Evolutionary conservation across 805 yeast genomes (phyloP).

Genomic region (Candida gorgasii): DNA sequence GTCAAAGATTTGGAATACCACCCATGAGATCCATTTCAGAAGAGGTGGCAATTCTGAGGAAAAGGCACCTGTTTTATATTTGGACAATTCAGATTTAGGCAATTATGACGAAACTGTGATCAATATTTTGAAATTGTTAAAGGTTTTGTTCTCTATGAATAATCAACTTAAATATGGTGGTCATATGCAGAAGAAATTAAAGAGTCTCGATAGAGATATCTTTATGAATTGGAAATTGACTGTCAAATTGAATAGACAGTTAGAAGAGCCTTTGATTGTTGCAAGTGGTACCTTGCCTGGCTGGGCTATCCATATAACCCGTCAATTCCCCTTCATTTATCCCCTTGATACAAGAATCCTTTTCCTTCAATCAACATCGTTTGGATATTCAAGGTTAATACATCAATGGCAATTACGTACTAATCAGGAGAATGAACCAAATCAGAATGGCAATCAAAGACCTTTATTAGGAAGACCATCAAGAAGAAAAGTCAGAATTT

Average conservation of each 20-base stretch:
- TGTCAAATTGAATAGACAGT: slow-evolving; percentile 80
- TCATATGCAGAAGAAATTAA: too few species aligned
- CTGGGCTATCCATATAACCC: slow-evolving; percentile 78
- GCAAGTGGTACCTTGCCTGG: slow-evolving; percentile 84
- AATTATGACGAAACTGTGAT: slow-evolving; percentile 31
- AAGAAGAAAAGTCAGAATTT: slow-evolving; percentile 76
- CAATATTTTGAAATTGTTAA: slow-evolving; percentile 50
- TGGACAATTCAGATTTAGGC: slow-evolving; percentile 17
- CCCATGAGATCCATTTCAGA: slow-evolving; percentile 34
- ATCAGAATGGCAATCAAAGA: slow-evolving; percentile 15
- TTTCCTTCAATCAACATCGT: slow-evolving; percentile 83
- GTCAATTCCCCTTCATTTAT: slow-evolving; percentile 75
- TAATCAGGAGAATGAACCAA: slow-evolving; percentile 28
- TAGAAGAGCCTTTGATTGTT: slow-evolving; percentile 86
- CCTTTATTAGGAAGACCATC: slow-evolving; percentile 72
- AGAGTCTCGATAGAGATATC: too few species aligned
- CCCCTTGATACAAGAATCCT: slow-evolving; percentile 79
- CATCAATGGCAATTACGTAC: slow-evolving; percentile 68
- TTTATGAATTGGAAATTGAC: slow-evolving; percentile 81
- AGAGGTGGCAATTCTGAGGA: neutral
- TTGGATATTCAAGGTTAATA: slow-evolving; percentile 83
- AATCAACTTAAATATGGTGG: slow-evolving; percentile 10
- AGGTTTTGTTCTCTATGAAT: slow-evolving; percentile 45
- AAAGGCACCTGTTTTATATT: slow-evolving; percentile 12
- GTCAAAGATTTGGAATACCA: slow-evolving; percentile 55